phyloP scores from a whole-genome alignment of 306 rosid species.

The Cucumis hystrix region DNA sequence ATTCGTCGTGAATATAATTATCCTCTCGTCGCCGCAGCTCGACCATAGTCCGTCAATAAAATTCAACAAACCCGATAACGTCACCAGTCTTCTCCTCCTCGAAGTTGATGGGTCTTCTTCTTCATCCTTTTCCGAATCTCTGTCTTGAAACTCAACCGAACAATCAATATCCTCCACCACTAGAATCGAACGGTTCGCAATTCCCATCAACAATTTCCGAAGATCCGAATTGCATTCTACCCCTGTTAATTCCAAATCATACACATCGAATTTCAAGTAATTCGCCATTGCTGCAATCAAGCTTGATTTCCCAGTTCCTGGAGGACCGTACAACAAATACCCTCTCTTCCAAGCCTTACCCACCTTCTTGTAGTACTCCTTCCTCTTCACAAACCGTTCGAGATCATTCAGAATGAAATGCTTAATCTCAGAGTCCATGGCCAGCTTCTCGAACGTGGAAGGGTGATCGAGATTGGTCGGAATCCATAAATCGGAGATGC shows the following conservation, averaged over 20 bases:
- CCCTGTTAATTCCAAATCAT: slow-evolving; percentile 56
- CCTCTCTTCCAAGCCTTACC: slow-evolving; percentile 91
- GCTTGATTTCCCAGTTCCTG: slow-evolving; percentile 87
- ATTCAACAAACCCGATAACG: slow-evolving; percentile 34
- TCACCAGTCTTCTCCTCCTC: slow-evolving; percentile 12
- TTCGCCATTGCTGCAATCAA: slow-evolving; percentile 80
- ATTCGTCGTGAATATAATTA: slow-evolving; percentile 38
- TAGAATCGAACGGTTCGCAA: slow-evolving; percentile 54
- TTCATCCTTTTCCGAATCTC: background rate
- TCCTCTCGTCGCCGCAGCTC: slow-evolving; percentile 39
- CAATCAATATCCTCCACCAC: slow-evolving; percentile 86
- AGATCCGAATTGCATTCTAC: slow-evolving; percentile 25
- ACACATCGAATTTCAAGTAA: slow-evolving; percentile 45
- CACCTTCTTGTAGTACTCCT: slow-evolving; percentile 38
- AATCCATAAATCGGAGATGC: slow-evolving; percentile 24
- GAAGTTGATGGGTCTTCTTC: background rate
- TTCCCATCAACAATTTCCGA: slow-evolving; percentile 30
- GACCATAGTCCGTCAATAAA: slow-evolving; percentile 39
- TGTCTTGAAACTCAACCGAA: slow-evolving; percentile 35
- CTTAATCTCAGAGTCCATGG: slow-evolving; percentile 34
- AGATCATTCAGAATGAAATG: slow-evolving; percentile 37
- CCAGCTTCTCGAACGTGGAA: slow-evolving; percentile 47
- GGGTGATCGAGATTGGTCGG: slow-evolving; percentile 53
- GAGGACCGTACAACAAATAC: slow-evolving; percentile 64
- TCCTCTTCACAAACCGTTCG: slow-evolving; percentile 39